Evolutionary conservation across 768 basidiomycete genomes (phyloP).

Genomic region (Tricholoma flavovirens): DNA sequence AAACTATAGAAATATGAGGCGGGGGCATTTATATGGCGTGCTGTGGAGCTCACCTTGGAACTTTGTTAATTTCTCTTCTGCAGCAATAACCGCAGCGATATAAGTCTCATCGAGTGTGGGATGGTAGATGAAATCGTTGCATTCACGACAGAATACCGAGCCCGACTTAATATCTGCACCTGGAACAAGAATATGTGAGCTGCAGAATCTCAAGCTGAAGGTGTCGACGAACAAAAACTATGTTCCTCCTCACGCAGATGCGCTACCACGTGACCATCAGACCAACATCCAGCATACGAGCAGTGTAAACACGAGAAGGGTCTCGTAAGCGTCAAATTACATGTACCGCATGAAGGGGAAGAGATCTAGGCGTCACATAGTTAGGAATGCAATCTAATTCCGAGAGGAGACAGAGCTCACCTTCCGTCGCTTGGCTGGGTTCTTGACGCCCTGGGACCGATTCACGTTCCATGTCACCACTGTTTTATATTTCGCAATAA

Average conservation of each 20-base stretch:
- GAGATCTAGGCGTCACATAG: conserved; percentile 33
- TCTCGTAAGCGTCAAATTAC: conserved; percentile 47
- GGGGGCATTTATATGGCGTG: not conserved
- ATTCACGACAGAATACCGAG: conserved; percentile 65
- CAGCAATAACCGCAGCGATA: conserved; percentile 36
- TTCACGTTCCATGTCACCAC: conserved; percentile 52
- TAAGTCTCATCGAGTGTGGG: conserved; percentile 42
- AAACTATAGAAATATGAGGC: conserved; percentile 15
- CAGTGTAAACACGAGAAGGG: conserved; percentile 77
- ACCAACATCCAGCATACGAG: conserved; percentile 66
- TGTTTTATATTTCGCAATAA: conserved; percentile 41
- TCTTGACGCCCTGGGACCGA: conserved; percentile 38
- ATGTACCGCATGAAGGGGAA: conserved; percentile 59
- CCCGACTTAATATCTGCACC: conserved; percentile 74
- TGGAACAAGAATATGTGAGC: conserved; percentile 23
- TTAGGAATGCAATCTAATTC: not conserved
- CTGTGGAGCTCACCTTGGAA: conserved; percentile 44
- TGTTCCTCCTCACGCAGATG: conserved; percentile 60
- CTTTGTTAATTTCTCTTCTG: conserved; percentile 57
- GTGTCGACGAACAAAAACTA: conserved; percentile 51
- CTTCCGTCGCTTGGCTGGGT: conserved; percentile 59
- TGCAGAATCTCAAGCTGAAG: not conserved
- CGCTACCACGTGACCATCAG: conserved; percentile 43
- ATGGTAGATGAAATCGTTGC: conserved; percentile 73
- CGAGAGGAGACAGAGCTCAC: conserved; percentile 30